These are phyloP conservation scores for Galeopsis tetrahit DNA, from an alignment of 257 asterid genomes.

Conservation along the genomic window DNA sequence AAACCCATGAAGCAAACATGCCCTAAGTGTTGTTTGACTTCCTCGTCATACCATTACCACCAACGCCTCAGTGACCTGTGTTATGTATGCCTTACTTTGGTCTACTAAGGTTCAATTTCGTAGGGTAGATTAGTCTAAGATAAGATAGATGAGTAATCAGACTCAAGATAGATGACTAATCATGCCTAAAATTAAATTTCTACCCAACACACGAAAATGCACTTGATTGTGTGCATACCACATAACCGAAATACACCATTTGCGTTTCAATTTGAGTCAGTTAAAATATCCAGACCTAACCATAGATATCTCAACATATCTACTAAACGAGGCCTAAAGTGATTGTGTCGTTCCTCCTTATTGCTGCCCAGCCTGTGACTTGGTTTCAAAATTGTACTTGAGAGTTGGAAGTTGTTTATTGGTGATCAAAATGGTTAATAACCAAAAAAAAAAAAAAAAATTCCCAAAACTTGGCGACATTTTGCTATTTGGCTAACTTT, in stretches of 20 bases:
- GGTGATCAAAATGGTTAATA: background rate
- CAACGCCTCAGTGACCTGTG: background rate
- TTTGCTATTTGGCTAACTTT: background rate
- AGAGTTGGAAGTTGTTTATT: background rate
- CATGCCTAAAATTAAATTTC: too few species aligned
- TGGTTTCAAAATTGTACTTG: constrained; percentile 7
- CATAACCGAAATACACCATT: too few species aligned
- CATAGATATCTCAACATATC: too few species aligned
- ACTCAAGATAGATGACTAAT: too few species aligned
- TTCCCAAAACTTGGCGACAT: background rate
- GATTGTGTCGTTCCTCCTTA: background rate
- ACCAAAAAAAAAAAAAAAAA: background rate
- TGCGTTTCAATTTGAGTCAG: too few species aligned
- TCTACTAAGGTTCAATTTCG: background rate
- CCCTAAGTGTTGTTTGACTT: background rate
- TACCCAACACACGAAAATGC: too few species aligned
- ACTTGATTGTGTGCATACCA: too few species aligned
- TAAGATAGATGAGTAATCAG: too few species aligned
- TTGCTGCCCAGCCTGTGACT: constrained; percentile 5
- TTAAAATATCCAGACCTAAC: too few species aligned
- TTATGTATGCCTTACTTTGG: background rate
- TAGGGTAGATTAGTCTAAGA: too few species aligned
- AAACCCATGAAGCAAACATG: too few species aligned
- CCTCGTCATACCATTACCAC: background rate
- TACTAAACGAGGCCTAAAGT: background rate